These are phyloP conservation scores for Penicillium antarcticum DNA, from an alignment of 495 filamentous ascomycete genomes.

Conservation along the genomic window DNA sequence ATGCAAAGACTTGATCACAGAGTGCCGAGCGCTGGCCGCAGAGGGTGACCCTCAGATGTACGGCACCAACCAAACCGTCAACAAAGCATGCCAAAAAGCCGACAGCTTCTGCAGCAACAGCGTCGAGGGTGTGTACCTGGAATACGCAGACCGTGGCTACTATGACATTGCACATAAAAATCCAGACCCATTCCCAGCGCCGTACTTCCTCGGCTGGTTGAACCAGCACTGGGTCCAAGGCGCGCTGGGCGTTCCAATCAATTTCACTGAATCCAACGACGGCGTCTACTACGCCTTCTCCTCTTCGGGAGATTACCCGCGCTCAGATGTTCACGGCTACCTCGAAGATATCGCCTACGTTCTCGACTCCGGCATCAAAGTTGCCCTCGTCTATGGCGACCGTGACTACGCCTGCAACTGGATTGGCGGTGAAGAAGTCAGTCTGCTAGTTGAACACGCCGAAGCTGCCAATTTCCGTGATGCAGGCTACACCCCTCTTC, in stretches of 20 bases:
- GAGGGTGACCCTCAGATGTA: conserved; percentile 44
- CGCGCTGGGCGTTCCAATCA: conserved; percentile 63
- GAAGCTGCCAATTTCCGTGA: conserved; percentile 37
- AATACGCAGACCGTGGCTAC: conserved; percentile 42
- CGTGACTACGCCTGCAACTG: conserved; percentile 58
- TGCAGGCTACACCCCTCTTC: conserved; percentile 50
- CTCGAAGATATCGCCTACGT: conserved; percentile 51
- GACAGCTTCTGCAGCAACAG: conserved; percentile 32
- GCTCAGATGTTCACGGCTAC: conserved; percentile 45
- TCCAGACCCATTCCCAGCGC: conserved; percentile 61
- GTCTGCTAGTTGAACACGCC: conserved; percentile 38
- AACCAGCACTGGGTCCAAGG: conserved; percentile 59
- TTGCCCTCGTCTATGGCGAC: conserved; percentile 67
- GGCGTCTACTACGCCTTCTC: conserved; percentile 52
- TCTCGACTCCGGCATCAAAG: conserved; percentile 56
- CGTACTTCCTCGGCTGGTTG: conserved; percentile 61
- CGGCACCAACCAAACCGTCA: conserved; percentile 42
- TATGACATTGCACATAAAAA: conserved; percentile 60
- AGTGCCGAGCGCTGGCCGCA: conserved; percentile 40
- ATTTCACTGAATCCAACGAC: conserved; percentile 55
- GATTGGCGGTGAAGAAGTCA: conserved; percentile 45
- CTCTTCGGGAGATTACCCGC: conserved; percentile 43
- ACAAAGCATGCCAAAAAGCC: conserved; percentile 37
- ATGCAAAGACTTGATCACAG: conserved; percentile 55
- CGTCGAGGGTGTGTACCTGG: conserved; percentile 34